Evolutionary conservation across 2,329 filamentous ascomycete species (phyloP), one percentile per base, ranked within the genome.

Genomic region (Aspergillus cejpii): DNA sequence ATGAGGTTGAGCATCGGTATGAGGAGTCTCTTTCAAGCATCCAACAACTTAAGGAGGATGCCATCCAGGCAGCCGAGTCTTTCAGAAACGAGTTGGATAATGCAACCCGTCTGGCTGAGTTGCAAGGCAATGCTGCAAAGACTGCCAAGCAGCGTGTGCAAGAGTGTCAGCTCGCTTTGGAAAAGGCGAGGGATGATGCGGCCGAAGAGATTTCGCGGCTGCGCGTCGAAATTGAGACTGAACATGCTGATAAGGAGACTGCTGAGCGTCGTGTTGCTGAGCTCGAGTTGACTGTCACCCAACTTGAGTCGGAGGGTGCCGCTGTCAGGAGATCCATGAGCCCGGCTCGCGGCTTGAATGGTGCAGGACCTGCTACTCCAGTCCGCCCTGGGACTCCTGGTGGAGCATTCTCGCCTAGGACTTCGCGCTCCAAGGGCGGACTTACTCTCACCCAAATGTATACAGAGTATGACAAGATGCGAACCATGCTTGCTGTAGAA

Each of bases 61-160:
- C 85, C 20, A 84, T 87, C 1, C 80, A 86, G 43, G 82, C 83
- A n/a, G 83, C 94, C 49, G 85, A 96, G 62, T 84, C 84, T 49
- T 94, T 92, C 73, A 82, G 84, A 56, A 83, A 90, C 44, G 90
- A 97, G 63, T 75, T 95, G 6, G 88, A 94, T 52, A 84, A 84
- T 50, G 81, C 85, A 20, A 82, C 80, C 47, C 81, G 92, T 36
- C 76, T 98, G 15, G 86, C 89, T 2, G 84, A 95, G 50, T 77
- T 83, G 17, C 78, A 81, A 55, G 73, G 76, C 39, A 75, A 79
- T 47, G 75, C 74, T 44, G 78, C 79, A 1, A 72, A 78, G 43
- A 80, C 77, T 2, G 77, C 79, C 43, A 78, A 79, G 63, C 70
- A 74, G 45, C 77, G 79, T 20, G 68, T 80, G 17, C 75, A 80